Conservation (phyloP, 2,329 filamentous ascomycete species). For the Talaromyces sp. region DNA sequence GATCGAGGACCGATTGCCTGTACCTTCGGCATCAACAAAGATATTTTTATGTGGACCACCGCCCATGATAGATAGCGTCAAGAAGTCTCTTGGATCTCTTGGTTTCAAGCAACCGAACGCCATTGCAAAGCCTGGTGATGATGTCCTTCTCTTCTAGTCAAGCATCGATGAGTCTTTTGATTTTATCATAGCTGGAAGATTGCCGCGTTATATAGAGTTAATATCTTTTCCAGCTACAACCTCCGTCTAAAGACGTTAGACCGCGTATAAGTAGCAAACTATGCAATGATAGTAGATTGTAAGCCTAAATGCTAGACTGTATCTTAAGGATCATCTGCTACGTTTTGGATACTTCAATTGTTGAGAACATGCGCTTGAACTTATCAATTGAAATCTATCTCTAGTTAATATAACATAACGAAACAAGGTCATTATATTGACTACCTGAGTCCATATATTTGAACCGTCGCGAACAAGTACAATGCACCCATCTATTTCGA, state of each 20-base stretch:
- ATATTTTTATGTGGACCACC: slow-evolving; percentile 61
- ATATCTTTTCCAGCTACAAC: neutral
- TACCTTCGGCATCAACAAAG: slow-evolving; percentile 47
- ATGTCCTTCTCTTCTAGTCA: slow-evolving; percentile 54
- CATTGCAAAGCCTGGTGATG: slow-evolving; percentile 52
- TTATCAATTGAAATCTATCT: neutral
- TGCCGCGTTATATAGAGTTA: neutral
- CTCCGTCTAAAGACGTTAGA: neutral
- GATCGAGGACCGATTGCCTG: slow-evolving; percentile 51
- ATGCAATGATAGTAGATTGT: neutral
- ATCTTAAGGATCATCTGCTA: neutral
- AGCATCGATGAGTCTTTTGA: neutral
- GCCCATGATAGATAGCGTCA: slow-evolving; percentile 57
- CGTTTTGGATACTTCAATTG: neutral
- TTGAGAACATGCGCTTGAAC: neutral
- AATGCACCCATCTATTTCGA: neutral
- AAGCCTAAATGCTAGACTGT: neutral
- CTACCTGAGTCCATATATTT: neutral
- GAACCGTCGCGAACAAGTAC: neutral
- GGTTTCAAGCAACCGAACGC: slow-evolving; percentile 53
- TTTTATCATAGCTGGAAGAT: neutral
- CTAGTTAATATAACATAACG: neutral
- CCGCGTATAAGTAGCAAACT: neutral
- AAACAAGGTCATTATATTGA: neutral
- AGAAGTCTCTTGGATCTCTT: slow-evolving; percentile 49